phyloP scores from a whole-genome alignment of 1,284 basidiomycete species.

The Cutaneotrichosporon sp. region DNA sequence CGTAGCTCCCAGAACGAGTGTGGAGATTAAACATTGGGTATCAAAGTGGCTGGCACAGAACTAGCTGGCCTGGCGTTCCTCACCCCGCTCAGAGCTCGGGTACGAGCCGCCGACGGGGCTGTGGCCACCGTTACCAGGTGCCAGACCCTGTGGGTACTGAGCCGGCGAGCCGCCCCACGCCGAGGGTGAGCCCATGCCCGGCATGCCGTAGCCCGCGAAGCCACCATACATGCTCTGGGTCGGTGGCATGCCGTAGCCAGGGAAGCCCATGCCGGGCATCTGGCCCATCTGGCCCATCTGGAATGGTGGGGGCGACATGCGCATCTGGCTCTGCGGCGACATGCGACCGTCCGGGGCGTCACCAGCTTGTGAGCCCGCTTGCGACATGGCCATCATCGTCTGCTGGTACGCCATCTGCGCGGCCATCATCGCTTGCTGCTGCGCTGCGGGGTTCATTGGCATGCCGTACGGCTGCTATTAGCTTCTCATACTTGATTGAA shows the following conservation, averaged over 20 bases:
- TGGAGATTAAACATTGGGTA: neutral
- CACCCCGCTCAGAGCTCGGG: slow-evolving; percentile 17
- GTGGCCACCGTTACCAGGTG: neutral
- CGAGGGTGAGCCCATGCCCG: slow-evolving; percentile 11
- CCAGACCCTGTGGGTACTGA: neutral
- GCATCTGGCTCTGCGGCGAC: slow-evolving; percentile 24
- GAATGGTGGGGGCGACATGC: slow-evolving; percentile 14
- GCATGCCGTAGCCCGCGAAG: slow-evolving; percentile 16
- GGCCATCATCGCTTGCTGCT: slow-evolving; percentile 79
- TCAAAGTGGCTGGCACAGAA: neutral
- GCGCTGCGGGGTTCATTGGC: slow-evolving; percentile 53
- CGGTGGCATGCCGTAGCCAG: slow-evolving; percentile 10
- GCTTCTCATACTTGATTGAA: neutral
- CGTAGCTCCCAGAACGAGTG: neutral
- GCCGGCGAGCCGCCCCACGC: slow-evolving; percentile 11
- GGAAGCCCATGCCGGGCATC: slow-evolving; percentile 10
- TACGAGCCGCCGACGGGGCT: slow-evolving; percentile 5
- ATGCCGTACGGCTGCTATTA: slow-evolving; percentile 20
- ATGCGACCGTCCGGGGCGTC: slow-evolving; percentile 38
- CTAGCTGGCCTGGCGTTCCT: slow-evolving; percentile 20
- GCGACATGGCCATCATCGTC: slow-evolving; percentile 83
- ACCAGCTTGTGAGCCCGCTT: slow-evolving; percentile 70
- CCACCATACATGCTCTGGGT: slow-evolving; percentile 27
- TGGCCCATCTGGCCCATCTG: slow-evolving; percentile 9
- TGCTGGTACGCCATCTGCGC: slow-evolving; percentile 79